phyloP scores from a whole-genome alignment of 2,329 filamentous ascomycete genomes.

The Clarireedia hainanense region DNA sequence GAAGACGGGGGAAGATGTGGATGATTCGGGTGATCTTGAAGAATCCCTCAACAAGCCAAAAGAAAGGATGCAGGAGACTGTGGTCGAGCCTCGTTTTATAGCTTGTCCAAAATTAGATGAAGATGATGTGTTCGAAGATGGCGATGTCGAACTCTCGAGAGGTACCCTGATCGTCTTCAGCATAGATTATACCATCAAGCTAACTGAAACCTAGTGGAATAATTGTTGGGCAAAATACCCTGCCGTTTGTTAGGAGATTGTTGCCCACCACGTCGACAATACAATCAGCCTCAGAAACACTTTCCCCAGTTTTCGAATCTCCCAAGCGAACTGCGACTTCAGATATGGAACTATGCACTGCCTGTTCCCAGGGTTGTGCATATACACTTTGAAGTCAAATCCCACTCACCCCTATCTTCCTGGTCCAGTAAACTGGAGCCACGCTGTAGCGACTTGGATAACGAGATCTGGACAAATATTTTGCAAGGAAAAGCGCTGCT shows the following conservation, averaged over 20 bases:
- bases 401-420: not conserved
- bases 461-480: not conserved
- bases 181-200: too few species aligned
- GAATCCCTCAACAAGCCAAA: too few species aligned
- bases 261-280: not conserved
- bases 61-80: too few species aligned
- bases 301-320: not conserved
- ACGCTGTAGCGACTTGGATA: not conserved
- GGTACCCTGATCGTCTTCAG: too few species aligned
- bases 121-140: too few species aligned
- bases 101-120: too few species aligned
- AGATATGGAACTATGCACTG: not conserved
- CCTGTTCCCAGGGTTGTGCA: not conserved
- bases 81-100: too few species aligned
- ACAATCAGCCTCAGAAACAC: not conserved
- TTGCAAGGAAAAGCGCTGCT: not conserved
- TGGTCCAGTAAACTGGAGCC: not conserved
- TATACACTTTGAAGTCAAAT: not conserved
- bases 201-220: too few species aligned
- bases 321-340: not conserved
- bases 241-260: not conserved
- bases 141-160: too few species aligned
- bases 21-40: too few species aligned
- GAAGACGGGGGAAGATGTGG: too few species aligned
- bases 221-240: not conserved